Evolutionary conservation across 139 green algal genomes (phyloP), one percentile per base, ranked within the genome.

Genomic region (Mesotaenium endlicherianum): DNA sequence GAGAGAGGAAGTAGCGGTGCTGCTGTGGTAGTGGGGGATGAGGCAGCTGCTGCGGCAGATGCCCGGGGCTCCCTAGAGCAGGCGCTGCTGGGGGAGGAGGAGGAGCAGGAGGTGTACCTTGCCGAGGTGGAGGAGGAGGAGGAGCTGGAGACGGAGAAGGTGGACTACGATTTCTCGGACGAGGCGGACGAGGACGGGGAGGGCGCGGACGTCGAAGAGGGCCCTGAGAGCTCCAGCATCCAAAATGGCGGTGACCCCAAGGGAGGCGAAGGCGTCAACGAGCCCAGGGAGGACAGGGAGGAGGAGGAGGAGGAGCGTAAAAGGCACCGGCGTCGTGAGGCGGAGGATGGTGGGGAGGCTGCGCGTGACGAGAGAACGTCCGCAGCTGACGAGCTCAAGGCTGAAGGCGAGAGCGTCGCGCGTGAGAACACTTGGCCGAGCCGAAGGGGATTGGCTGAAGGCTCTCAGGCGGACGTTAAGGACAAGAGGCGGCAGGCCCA

Each of bases 111-210:
- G n/a, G 53, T 0, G 3, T n/a, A 68, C n/a, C n/a, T 3, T 34
- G 57, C 3, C 14, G 57, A 67, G 0, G 55, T 11, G 34, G 55
- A n/a, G 8, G 55, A 67, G 60, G 60, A 72, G 11, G 60, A 72
- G 60, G 60, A 72, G 11, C 36, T 47, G 41, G 60, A 72, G 11
- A 14, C 43, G 20, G 60, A 72, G 60, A 72, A 72, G 11, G 60
- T 72, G 5, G 60, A 72, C 11, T 72, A 72, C 11, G 60, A 72
- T 72, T 36, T 47, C 11, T 72, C 60, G 20, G 60, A 72, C 43
- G 43, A 38, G 36, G 43, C 43, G 60, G 11, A 72, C 11, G 60
- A 72, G 41, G 60, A 72, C 17, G 60, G 8, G 43, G 60, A 38
- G 60, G 11, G 5, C 11, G 60, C 60, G 20, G 11, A 72, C 8